Conservation (phyloP, 306 rosid species). For the Rosa multiflora region DNA sequence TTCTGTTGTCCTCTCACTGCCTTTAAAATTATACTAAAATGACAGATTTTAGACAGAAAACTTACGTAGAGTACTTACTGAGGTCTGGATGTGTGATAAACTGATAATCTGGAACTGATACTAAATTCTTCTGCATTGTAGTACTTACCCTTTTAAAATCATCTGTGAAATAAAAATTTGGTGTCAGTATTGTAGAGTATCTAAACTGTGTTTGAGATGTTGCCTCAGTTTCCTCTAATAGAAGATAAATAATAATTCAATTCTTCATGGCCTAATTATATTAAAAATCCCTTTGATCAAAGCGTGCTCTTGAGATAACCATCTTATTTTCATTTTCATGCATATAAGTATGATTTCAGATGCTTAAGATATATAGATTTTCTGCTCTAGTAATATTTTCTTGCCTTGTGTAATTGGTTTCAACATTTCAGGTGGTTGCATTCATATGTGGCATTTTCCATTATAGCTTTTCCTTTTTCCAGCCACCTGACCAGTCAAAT, state of each 20-base stretch:
- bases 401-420: conserved; percentile 19
- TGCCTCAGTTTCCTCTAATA: background rate
- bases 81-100: background rate
- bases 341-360: conserved; percentile 14
- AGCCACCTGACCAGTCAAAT: conserved; percentile 53
- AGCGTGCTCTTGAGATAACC: background rate
- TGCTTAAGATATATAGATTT: background rate
- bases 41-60: too few species aligned
- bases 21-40: too few species aligned
- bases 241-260: background rate
- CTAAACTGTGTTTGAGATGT: background rate
- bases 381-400: conserved; percentile 18
- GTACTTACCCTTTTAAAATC: background rate
- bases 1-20: background rate
- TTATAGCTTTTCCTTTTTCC: conserved; percentile 59
- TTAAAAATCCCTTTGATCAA: background rate
- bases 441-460: conserved; percentile 68
- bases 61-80: background rate
- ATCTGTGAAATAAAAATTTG: background rate
- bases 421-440: conserved; percentile 64
- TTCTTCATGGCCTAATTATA: background rate
- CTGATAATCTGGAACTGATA: background rate
- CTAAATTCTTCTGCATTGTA: background rate
- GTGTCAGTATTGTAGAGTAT: background rate
- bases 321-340: conserved; percentile 9